Conservation (phyloP, 208 protist species). For the Acanthamoeba polyphaga region DNA sequence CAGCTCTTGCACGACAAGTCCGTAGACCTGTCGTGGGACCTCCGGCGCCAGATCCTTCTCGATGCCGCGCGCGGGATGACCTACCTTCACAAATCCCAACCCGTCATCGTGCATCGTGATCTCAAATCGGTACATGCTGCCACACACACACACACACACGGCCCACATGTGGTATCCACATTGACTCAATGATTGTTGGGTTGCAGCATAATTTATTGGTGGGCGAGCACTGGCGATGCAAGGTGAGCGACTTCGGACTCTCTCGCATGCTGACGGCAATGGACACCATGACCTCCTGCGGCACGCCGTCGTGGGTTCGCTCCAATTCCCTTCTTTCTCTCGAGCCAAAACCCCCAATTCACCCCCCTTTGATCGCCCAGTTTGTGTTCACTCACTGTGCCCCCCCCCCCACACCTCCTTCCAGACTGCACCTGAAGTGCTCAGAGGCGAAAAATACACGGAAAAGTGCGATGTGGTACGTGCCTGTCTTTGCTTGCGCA, state of each 20-base stretch:
- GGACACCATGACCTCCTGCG: slow-evolving; percentile 73
- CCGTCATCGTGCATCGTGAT: slow-evolving; percentile 68
- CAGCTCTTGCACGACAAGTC: slow-evolving; percentile 69
- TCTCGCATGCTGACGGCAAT: slow-evolving; percentile 27
- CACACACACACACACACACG: neutral
- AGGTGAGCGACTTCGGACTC: slow-evolving; percentile 67
- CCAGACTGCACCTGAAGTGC: slow-evolving; percentile 73
- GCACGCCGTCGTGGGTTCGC: slow-evolving; percentile 69
- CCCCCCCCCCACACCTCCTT: too few relatives aligned
- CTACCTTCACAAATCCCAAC: slow-evolving; percentile 71
- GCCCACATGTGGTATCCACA: neutral
- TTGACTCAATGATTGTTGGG: neutral
- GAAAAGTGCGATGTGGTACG: slow-evolving; percentile 70
- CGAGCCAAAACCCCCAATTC: neutral
- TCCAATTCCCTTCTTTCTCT: neutral
- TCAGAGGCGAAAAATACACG: slow-evolving; percentile 74
- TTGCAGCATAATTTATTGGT: slow-evolving; percentile 67
- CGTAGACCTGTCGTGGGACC: slow-evolving; percentile 59
- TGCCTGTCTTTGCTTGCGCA: neutral
- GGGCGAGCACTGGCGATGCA: slow-evolving; percentile 54
- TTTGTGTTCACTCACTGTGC: neutral
- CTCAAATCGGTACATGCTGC: slow-evolving; percentile 39
- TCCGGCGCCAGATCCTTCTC: slow-evolving; percentile 65
- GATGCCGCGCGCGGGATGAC: slow-evolving; percentile 63
- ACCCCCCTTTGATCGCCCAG: neutral